Base-by-base conservation (phyloP, 495 filamentous ascomycete genomes). In the Annulohypoxylon maeteangense region DNA sequence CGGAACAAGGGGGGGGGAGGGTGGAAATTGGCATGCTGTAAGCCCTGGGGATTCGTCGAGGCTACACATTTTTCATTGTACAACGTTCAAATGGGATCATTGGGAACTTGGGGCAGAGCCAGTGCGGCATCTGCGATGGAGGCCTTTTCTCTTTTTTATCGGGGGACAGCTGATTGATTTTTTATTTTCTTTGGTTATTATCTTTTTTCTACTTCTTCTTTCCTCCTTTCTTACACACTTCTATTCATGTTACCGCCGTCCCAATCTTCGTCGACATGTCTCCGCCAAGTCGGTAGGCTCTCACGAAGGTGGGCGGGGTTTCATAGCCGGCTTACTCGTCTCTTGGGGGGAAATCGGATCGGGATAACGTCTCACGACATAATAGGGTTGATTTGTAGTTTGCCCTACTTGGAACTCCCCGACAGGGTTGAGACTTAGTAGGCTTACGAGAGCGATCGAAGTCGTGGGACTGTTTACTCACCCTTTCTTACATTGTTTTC, bases 31-130 rank as follows among this genome's bases (percentile, higher is more conserved):
- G 69, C 62, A 72, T 64, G 36, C 2, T 40, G 67, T 65, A 71
- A 67, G 65, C 65, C 68, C 60, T 40, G 32, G 54, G 54, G 55
- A 42, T 14, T 25, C 42, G 65, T 60, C 44, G 55, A 53, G 70
- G 70, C 70, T 73, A 62, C 70, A 51, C 54, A 65, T 63, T 70
- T 70, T 51, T 77, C 70, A 61, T 75, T 77, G 75, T 77, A 77
- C 67, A 75, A 75, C 61, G 72, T 68, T 71, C 34, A 57, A 20
- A 75, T 53, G 71, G 72, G 67, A 68, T 68, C 69, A 77, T 70
- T 67, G 56, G 75, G 75, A 51, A 55, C 48, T 50, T 25, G 54
- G 62, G 40, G 59, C 34, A 72, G 70, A 27, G 64, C 54, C 50
- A 62, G 55, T 36, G 55, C 40, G 38, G 50, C 70, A n/a, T n/a